Evolutionary conservation across 1,284 basidiomycete species (phyloP).

Genomic region (Fomitopsis betulina): DNA sequence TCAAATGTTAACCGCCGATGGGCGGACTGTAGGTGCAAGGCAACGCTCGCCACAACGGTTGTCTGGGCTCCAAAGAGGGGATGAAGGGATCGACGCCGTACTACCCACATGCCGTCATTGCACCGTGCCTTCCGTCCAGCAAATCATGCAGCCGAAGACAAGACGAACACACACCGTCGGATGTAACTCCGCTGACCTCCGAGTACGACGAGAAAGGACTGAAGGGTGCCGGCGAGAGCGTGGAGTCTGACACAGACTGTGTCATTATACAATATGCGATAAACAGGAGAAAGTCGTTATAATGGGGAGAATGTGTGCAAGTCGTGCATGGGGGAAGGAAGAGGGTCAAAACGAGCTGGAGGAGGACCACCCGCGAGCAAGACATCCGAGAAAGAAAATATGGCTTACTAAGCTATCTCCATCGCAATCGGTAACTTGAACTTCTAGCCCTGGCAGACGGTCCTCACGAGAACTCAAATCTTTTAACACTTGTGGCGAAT

Average conservation of each 20-base stretch:
- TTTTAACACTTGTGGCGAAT: no score
- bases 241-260: slow-evolving; percentile 34
- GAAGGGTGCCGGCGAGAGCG: slow-evolving; percentile 40
- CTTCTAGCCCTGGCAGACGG: no score
- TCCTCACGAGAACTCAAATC: no score
- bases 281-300: slow-evolving; percentile 7
- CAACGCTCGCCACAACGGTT: no score
- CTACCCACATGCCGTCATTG: no score
- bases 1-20: no score
- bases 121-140: neutral
- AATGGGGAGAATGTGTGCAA: slow-evolving; percentile 15
- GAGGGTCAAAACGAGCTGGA: slow-evolving; percentile 3
- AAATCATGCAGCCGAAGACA: neutral
- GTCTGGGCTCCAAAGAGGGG: no score
- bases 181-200: slow-evolving; percentile 56
- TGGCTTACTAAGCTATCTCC: no score
- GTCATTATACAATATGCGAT: slow-evolving; percentile 26
- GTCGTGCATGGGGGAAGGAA: slow-evolving; percentile 18
- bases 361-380: neutral
- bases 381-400: neutral
- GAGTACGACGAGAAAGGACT: slow-evolving; percentile 49
- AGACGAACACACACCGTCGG: slow-evolving; percentile 48
- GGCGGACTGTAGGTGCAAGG: no score
- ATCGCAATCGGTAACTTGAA: no score
- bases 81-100: no score